phyloP scores from a whole-genome alignment of 257 asterid genomes.

The Nicotiana undulata region DNA sequence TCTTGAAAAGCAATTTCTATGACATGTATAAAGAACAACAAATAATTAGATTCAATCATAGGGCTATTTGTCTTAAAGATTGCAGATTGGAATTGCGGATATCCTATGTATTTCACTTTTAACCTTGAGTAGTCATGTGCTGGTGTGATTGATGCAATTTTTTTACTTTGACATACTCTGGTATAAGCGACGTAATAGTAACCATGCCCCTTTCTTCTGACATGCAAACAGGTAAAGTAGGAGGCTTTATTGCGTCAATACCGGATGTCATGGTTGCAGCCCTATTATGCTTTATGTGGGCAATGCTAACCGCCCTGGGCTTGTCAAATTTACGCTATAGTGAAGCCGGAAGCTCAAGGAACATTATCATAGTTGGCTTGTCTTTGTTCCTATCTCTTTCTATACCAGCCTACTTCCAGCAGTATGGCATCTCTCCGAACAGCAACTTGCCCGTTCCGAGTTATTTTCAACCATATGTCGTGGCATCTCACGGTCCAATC shows the following conservation, averaged over 20 bases:
- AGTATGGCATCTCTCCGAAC: constrained; percentile 75
- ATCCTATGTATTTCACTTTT: not conserved
- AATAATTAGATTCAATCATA: not conserved
- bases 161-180: no score
- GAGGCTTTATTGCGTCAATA: constrained; percentile 92
- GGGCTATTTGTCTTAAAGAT: not conserved
- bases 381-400: constrained; percentile 84
- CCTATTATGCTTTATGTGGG: constrained; percentile 97
- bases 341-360: constrained; percentile 97
- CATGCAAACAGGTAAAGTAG: constrained; percentile 73
- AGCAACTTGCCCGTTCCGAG: constrained; percentile 72
- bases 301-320: constrained; percentile 88
- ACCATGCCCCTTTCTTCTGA: not conserved
- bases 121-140: not conserved
- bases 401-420: constrained; percentile 89
- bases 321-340: constrained; percentile 89
- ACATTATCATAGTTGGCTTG: constrained; percentile 86
- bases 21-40: not conserved
- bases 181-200: not conserved
- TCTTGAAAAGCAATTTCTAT: not conserved
- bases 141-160: not conserved
- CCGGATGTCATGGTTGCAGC: constrained; percentile 95
- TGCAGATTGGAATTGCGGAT: not conserved
- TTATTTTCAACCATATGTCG: constrained; percentile 74
- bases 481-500: constrained; percentile 92